Conservation (phyloP, 2,329 filamentous ascomycete species). For the Apiospora hydei region DNA sequence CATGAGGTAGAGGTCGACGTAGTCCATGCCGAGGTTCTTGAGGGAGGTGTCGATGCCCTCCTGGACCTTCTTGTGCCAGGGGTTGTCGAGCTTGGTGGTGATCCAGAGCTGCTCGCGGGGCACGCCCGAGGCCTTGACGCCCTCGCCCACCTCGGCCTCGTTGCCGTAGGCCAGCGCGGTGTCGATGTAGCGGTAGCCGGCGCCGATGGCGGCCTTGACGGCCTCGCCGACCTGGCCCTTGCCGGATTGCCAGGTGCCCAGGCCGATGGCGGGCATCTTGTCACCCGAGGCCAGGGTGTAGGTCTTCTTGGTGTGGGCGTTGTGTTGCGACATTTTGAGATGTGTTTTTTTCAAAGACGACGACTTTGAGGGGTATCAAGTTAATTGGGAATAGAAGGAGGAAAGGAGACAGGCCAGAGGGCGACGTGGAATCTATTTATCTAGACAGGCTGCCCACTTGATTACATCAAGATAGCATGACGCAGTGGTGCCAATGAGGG, state of each 20-base stretch:
- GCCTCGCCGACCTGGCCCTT: slow-evolving; percentile 72
- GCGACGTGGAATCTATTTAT: not conserved
- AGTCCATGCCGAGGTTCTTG: slow-evolving; percentile 66
- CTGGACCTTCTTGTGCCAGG: slow-evolving; percentile 74
- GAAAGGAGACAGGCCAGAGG: not conserved
- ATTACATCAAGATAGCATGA: slow-evolving; percentile 17
- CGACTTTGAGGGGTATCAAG: slow-evolving; percentile 1
- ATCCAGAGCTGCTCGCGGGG: slow-evolving; percentile 73
- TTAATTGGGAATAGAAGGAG: not conserved
- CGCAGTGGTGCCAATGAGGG: slow-evolving; percentile 18
- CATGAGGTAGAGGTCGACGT: slow-evolving; percentile 75
- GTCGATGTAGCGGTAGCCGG: slow-evolving; percentile 79
- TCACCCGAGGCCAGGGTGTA: slow-evolving; percentile 78
- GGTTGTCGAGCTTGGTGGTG: slow-evolving; percentile 85
- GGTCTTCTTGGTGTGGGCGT: slow-evolving; percentile 51
- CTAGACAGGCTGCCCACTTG: not conserved
- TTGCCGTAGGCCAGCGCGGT: slow-evolving; percentile 82
- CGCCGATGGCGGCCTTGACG: slow-evolving; percentile 71
- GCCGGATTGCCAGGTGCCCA: slow-evolving; percentile 83
- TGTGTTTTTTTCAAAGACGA: not conserved
- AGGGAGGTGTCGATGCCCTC: slow-evolving; percentile 68
- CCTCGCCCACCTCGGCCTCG: slow-evolving; percentile 71
- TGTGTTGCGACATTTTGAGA: slow-evolving; percentile 26
- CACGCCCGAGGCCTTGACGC: slow-evolving; percentile 69
- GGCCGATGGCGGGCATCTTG: slow-evolving; percentile 78